Evolutionary conservation across 139 green algal genomes (phyloP), one percentile per base, ranked within the genome.

Genomic region (Micractinium conductrix): DNA sequence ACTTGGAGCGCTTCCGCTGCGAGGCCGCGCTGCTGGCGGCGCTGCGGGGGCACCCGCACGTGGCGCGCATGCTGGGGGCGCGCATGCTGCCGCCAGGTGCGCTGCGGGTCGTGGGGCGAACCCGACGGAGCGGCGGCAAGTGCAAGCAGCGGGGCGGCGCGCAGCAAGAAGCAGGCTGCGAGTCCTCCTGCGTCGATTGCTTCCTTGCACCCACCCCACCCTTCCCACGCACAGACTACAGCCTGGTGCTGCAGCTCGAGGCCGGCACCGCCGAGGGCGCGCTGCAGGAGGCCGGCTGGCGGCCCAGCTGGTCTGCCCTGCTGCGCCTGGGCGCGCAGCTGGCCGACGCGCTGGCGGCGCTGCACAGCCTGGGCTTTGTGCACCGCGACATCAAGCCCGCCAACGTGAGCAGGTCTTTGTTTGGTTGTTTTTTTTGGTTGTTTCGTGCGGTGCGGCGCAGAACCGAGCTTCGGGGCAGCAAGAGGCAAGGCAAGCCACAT

Each of bases 11-110:
- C 26, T 96, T 97, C 84, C 79, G 91, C 0, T 68, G 84, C 1
- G 95, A 98, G 84, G 72, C 96, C 2, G 43, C 43, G 2, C 81
- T 96, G 26, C 86, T 98, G 72, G 53, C 88, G 0, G 22, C 17
- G 1, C 75, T 97, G n/a, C 35, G 71, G 1, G 70, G 88, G 44
- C 87, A 92, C 65, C 87, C 79, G 2, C 85, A 88, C 73, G 68
- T 96, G 21, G 80, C 94, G 24, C 35, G n/a, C 35, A 83, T 95
- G 60, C 33, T 96, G 73, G 95, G 88, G 26, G 93, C 92, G 1
- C 74, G 87, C 5, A 81, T 90, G 19, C 81, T 97, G 35, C 95
- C 95, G 0, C 95, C 95, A n/a, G 88, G 93, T 83, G 95, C 94
- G 87, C 70, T 90, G 33, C 10, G 1, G 70, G 19, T 38, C 26